Percentiles rank a stretch among this genome's conserved stretches.
phyloP scores from a whole-genome alignment of 176 grass and related monocot genomes.

The Puccinellia tenuiflora region DNA sequence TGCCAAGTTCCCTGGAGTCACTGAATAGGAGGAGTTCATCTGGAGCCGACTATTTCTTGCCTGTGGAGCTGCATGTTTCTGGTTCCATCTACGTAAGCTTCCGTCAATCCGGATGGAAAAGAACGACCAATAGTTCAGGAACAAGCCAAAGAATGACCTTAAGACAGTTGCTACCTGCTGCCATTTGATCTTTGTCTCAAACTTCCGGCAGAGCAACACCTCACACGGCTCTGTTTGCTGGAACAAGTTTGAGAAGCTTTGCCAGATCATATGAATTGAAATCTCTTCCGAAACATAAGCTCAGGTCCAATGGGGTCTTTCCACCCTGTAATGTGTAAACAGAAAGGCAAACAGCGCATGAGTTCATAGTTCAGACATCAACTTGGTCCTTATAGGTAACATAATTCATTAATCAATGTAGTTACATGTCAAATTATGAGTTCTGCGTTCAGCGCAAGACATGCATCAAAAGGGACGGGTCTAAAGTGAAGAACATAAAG shows the following conservation, averaged over 20 bases:
- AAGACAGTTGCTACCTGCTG: background rate
- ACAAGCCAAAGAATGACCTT: background rate
- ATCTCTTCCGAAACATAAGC: conserved; percentile 91
- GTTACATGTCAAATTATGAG: background rate
- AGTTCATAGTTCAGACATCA: background rate
- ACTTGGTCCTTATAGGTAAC: background rate
- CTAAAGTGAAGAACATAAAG: background rate
- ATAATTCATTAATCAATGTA: background rate
- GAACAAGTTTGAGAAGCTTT: conserved; percentile 83
- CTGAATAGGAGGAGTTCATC: background rate
- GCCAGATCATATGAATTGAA: conserved; percentile 94
- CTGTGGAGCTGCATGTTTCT: background rate
- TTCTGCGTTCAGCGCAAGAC: background rate
- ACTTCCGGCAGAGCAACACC: background rate
- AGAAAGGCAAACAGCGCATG: background rate
- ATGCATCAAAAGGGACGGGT: background rate
- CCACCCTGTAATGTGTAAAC: conserved; percentile 54
- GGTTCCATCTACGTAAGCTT: background rate
- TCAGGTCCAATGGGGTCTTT: conserved; percentile 75
- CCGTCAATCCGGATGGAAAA: background rate
- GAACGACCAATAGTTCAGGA: background rate
- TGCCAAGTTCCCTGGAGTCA: background rate
- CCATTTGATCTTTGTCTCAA: background rate
- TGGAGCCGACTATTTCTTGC: background rate
- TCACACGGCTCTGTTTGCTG: conserved; percentile 57